Evolutionary conservation across 108 stramenopile genomes (phyloP).

Genomic region (Skeletonema potamos): DNA sequence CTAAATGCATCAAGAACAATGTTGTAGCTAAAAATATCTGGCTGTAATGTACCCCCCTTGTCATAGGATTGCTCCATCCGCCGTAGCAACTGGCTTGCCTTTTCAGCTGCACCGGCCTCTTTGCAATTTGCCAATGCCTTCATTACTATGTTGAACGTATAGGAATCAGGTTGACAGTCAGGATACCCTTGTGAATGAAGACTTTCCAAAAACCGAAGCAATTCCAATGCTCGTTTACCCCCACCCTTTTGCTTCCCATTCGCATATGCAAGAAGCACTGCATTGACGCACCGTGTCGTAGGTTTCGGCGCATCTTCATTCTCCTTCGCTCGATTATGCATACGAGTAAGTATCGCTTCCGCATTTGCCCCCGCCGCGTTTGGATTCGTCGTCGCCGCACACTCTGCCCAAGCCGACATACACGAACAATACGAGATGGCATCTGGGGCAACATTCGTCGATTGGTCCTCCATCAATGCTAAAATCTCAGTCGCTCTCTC

Average conservation of each 20-base stretch:
- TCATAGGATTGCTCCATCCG: constrained; percentile 28
- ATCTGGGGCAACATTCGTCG: constrained; percentile 21
- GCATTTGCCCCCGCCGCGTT: constrained; percentile 21
- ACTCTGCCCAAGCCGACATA: constrained; percentile 40
- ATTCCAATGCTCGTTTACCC: constrained; percentile 34
- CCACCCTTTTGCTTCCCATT: constrained; percentile 29
- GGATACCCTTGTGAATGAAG: constrained; percentile 31
- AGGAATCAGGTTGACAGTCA: constrained; percentile 17
- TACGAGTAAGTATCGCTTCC: constrained; percentile 38
- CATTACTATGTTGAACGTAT: constrained; percentile 39
- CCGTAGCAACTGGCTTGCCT: constrained; percentile 22
- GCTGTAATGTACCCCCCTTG: constrained; percentile 19
- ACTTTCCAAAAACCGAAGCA: constrained; percentile 33
- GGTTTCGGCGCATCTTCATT: constrained; percentile 11
- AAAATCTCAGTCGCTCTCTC: constrained; percentile 44
- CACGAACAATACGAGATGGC: constrained; percentile 33
- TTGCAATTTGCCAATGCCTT: constrained; percentile 39
- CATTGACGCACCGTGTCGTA: constrained; percentile 41
- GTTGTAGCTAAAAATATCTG: constrained; percentile 45
- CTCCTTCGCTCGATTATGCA: constrained; percentile 25
- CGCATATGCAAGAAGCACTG: constrained; percentile 37
- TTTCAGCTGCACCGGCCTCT: constrained; percentile 30
- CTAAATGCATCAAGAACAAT: constrained; percentile 47
- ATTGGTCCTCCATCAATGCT: constrained; percentile 28
- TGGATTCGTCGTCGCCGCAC: constrained; percentile 1